phyloP scores from a whole-genome alignment of 192 early-diverging fungal species.

The Diversispora epigaea region DNA sequence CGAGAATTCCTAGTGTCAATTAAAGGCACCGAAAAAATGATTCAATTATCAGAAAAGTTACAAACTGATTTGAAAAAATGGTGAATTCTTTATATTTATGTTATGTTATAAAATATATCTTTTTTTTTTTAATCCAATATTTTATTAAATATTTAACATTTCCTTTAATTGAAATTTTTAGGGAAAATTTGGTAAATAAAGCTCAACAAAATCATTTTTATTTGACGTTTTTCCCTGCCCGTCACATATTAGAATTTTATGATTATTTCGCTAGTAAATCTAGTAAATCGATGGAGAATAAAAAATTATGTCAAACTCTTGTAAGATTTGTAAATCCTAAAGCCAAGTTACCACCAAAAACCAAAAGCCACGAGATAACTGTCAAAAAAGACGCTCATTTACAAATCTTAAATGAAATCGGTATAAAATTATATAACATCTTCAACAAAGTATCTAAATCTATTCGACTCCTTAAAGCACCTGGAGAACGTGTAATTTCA shows the following conservation, averaged over 20 bases:
- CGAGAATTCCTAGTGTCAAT: neutral
- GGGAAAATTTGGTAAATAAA: slow-evolving; percentile 10
- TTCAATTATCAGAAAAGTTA: neutral
- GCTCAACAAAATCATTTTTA: slow-evolving; percentile 24
- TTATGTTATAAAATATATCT: neutral
- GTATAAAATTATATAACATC: neutral
- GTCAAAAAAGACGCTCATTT: neutral
- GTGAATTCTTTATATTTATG: no score
- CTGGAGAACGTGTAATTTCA: neutral
- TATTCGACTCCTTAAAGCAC: neutral
- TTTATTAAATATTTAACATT: neutral
- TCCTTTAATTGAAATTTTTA: neutral
- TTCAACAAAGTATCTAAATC: neutral
- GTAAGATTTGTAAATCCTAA: neutral
- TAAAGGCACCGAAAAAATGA: neutral
- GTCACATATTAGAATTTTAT: slow-evolving; percentile 28
- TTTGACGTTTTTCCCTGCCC: slow-evolving; percentile 25
- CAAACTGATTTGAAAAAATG: slow-evolving; percentile 8
- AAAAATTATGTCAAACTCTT: neutral
- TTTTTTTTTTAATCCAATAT: neutral
- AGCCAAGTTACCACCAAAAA: neutral
- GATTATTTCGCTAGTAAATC: slow-evolving; percentile 17
- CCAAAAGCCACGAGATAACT: slow-evolving; percentile 5
- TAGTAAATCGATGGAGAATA: neutral
- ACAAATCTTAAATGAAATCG: slow-evolving; percentile 8